A percentile compares a stretch with the other conserved stretches of the same genome.
Conservation (phyloP, 2,329 filamentous ascomycete species). For the Aspergillus sp. region DNA sequence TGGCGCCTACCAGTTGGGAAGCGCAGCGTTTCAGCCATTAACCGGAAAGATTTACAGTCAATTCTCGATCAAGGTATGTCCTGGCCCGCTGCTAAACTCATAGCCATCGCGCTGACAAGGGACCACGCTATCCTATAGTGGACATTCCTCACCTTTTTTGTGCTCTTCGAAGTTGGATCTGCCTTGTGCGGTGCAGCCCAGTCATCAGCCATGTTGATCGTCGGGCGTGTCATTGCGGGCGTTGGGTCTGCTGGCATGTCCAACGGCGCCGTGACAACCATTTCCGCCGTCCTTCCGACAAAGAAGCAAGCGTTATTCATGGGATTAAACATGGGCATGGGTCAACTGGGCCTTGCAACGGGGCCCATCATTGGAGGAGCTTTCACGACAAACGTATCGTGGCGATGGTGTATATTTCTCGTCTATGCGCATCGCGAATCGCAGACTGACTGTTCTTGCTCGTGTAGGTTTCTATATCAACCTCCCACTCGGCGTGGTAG, state of each 20-base stretch:
- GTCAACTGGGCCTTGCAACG: not conserved
- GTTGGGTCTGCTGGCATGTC: slow-evolving; percentile 8
- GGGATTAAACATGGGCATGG: not conserved
- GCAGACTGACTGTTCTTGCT: not conserved
- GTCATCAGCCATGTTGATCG: slow-evolving; percentile 25
- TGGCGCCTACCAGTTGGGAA: slow-evolving; percentile 9
- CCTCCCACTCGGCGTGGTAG: slow-evolving; percentile 16
- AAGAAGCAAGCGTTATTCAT: slow-evolving; percentile 4
- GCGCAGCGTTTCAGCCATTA: slow-evolving; percentile 3
- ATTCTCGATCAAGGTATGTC: slow-evolving; percentile 1
- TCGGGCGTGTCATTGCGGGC: slow-evolving; percentile 28
- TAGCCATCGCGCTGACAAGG: too few species aligned
- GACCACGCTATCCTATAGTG: slow-evolving; percentile 14
- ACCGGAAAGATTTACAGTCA: slow-evolving; percentile 12
- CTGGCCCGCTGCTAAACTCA: not conserved
- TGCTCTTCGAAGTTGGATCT: slow-evolving; percentile 30
- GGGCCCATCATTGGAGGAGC: slow-evolving; percentile 29
- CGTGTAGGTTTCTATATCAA: slow-evolving; percentile 20
- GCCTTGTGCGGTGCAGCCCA: slow-evolving; percentile 27
- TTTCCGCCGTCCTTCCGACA: not conserved
- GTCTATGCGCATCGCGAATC: not conserved
- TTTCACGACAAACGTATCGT: slow-evolving; percentile 8
- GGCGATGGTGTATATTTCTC: slow-evolving; percentile 5
- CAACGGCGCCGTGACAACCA: not conserved
- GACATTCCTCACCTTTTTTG: slow-evolving; percentile 26